These are phyloP conservation scores for Phytophthora boehmeriae DNA, from an alignment of 352 stramenopile species.

Conservation along the genomic window DNA sequence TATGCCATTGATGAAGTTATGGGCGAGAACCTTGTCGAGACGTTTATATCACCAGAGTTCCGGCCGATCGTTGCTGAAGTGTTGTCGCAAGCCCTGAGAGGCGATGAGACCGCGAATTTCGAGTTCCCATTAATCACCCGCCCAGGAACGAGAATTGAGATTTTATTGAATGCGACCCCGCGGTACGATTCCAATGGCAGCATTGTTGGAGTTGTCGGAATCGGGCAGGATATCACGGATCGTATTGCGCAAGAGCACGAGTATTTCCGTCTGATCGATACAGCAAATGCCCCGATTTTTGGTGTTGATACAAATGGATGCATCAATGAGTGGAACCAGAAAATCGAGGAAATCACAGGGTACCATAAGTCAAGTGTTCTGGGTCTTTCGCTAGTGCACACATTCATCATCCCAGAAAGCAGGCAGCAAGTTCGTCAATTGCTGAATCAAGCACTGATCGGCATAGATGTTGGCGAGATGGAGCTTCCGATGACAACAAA, in stretches of 20 bases:
- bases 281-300: constrained; percentile 84
- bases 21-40: constrained; percentile 84
- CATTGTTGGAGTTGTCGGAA: constrained; percentile 80
- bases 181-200: constrained; percentile 50
- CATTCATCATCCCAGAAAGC: constrained; percentile 80
- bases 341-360: constrained; percentile 86
- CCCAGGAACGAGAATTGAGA: constrained; percentile 58
- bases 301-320: constrained; percentile 82
- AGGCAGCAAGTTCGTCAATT: constrained; percentile 70
- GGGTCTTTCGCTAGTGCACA: constrained; percentile 74
- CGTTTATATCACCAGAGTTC: constrained; percentile 86
- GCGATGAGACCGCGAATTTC: constrained; percentile 88
- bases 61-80: constrained; percentile 77
- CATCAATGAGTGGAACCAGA: constrained; percentile 90
- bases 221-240: constrained; percentile 65
- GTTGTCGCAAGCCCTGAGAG: constrained; percentile 70
- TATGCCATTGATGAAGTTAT: constrained; percentile 88
- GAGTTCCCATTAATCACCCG: constrained; percentile 89
- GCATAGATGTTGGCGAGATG: constrained; percentile 90
- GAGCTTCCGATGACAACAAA: constrained; percentile 87
- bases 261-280: constrained; percentile 74
- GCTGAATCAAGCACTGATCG: constrained; percentile 81
- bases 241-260: constrained; percentile 88
- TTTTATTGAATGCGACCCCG: constrained; percentile 43
- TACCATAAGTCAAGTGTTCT: constrained; percentile 77